These are phyloP conservation scores for Tuber calosporum DNA, from an alignment of 495 filamentous ascomycete species.

Conservation along the genomic window DNA sequence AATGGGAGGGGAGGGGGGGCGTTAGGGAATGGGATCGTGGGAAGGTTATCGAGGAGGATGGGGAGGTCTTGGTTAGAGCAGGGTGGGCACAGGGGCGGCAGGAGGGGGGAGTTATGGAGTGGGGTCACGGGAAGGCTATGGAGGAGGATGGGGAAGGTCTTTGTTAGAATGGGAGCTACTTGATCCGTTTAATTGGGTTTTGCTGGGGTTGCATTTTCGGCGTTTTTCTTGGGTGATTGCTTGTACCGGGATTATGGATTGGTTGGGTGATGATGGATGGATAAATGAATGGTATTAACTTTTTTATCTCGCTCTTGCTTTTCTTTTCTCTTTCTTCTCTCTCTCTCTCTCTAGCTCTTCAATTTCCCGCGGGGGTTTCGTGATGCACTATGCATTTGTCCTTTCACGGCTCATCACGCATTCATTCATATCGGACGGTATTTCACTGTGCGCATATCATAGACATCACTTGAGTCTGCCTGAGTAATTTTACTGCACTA, in stretches of 20 bases:
- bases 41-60: slow-evolving; percentile 64
- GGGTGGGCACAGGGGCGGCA: slow-evolving; percentile 40
- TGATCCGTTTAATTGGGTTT: neutral
- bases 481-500: no score
- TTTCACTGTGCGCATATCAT: no score
- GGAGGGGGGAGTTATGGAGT: slow-evolving; percentile 74
- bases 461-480: no score
- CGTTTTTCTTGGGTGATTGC: neutral
- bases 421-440: no score
- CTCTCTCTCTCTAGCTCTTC: no score
- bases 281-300: neutral
- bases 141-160: slow-evolving; percentile 48
- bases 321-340: no score
- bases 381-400: no score
- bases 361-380: no score
- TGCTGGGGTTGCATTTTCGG: neutral
- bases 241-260: neutral
- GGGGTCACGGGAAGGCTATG: slow-evolving; percentile 80
- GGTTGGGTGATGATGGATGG: neutral
- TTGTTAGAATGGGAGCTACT: neutral
- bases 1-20: slow-evolving; percentile 72
- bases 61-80: slow-evolving; percentile 51
- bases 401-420: no score
- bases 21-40: slow-evolving; percentile 87
- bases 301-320: neutral